Conservation (phyloP, 1,284 basidiomycete genomes). For the Ustilago cynodontis region DNA sequence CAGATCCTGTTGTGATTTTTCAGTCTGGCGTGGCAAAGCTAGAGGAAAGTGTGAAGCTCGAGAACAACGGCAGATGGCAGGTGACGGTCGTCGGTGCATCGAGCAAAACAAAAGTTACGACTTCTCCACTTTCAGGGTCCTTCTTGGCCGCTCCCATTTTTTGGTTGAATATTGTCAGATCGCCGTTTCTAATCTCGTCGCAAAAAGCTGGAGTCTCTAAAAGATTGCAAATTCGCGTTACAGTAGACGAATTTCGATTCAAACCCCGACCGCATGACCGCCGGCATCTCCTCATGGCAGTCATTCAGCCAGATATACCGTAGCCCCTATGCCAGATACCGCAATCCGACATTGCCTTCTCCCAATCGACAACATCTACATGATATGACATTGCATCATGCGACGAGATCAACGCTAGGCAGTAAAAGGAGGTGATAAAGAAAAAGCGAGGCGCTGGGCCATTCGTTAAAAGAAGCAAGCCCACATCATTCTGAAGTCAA, state of each 20-base stretch:
- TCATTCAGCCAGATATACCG: too few relatives aligned
- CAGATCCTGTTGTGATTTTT: too few relatives aligned
- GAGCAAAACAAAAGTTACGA: background rate
- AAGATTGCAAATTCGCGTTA: too few relatives aligned
- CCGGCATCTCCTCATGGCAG: background rate
- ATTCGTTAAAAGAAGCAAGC: background rate
- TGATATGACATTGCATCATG: too few relatives aligned
- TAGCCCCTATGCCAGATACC: too few relatives aligned
- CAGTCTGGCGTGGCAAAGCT: background rate
- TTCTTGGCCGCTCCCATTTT: background rate
- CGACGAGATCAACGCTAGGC: too few relatives aligned
- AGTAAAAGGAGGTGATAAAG: too few relatives aligned
- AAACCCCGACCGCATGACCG: background rate
- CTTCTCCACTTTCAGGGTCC: conserved; percentile 11
- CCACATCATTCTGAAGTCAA: too few relatives aligned
- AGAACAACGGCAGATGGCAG: background rate
- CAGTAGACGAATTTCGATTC: background rate
- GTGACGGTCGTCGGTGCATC: background rate
- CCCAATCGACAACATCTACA: too few relatives aligned
- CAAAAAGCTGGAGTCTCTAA: too few relatives aligned
- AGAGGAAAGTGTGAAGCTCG: background rate
- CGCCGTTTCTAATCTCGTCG: too few relatives aligned
- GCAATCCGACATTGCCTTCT: background rate
- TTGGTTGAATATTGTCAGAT: background rate
- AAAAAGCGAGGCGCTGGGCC: background rate